Percentiles rank a stretch among this genome's conserved stretches.
phyloP scores from a whole-genome alignment of 176 grass and related monocot genomes.

The Paspalum vaginatum region DNA sequence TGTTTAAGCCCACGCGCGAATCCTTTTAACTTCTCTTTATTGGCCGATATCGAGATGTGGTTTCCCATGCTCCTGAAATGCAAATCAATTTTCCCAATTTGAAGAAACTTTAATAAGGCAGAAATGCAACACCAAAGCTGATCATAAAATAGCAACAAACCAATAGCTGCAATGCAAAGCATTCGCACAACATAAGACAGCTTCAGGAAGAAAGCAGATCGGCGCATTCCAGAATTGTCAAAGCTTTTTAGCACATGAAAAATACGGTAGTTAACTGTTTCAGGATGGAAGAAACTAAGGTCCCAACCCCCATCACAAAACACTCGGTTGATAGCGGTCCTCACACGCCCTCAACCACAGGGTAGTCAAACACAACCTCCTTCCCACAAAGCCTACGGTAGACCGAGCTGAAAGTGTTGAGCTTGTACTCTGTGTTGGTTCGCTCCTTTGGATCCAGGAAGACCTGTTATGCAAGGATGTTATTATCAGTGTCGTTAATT shows the following conservation, averaged over 20 bases:
- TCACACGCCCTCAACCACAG: slow-evolving; percentile 34
- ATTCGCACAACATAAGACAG: not conserved
- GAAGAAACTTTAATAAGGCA: not conserved
- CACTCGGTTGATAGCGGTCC: not conserved
- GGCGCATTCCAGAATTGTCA: not conserved
- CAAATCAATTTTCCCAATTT: not conserved
- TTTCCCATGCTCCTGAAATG: not conserved
- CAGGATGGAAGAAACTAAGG: not conserved
- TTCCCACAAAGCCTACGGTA: slow-evolving; percentile 73
- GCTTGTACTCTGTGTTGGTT: slow-evolving; percentile 71
- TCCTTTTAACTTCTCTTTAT: too few species aligned
- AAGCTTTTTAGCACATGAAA: not conserved
- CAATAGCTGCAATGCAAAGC: not conserved
- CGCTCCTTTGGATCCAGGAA: slow-evolving; percentile 77
- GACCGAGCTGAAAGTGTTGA: slow-evolving; percentile 58
- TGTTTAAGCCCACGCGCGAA: not conserved
- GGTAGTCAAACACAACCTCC: slow-evolving; percentile 56
- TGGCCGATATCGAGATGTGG: not conserved
- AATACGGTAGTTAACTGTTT: not conserved
- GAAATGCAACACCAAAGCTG: not conserved
- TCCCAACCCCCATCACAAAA: not conserved
- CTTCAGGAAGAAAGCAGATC: not conserved
- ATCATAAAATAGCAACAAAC: not conserved
- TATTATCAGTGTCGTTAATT: slow-evolving; percentile 15
- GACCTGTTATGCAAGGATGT: slow-evolving; percentile 44